phyloP scores from a whole-genome alignment of 805 yeast genomes.

The Wickerhamiella lipophila region DNA sequence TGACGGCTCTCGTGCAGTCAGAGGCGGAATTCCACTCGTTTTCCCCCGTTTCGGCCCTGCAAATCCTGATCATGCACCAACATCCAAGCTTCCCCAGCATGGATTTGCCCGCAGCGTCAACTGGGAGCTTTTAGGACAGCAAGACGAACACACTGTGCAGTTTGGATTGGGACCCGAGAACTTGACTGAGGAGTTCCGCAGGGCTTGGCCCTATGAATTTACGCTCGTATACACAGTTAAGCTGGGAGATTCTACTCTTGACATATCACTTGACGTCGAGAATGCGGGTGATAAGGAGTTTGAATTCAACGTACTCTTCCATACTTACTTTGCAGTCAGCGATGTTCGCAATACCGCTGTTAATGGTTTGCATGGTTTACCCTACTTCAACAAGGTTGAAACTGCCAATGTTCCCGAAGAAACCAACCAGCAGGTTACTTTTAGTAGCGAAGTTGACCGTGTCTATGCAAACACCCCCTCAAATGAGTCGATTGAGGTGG shows the following conservation, averaged over 20 bases:
- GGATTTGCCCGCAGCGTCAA: slow-evolving; percentile 84
- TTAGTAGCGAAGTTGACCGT: slow-evolving; percentile 60
- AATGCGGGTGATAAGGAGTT: slow-evolving; percentile 54
- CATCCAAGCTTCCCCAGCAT: slow-evolving; percentile 72
- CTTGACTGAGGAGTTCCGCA: slow-evolving; percentile 47
- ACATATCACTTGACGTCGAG: slow-evolving; percentile 58
- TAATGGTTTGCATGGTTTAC: slow-evolving; percentile 61
- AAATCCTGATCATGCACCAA: slow-evolving; percentile 26
- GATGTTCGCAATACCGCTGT: slow-evolving; percentile 72
- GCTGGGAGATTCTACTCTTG: slow-evolving; percentile 36
- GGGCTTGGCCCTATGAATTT: slow-evolving; percentile 62
- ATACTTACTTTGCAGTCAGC: slow-evolving; percentile 63
- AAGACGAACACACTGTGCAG: slow-evolving; percentile 57
- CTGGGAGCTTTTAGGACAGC: slow-evolving; percentile 93
- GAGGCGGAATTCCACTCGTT: slow-evolving; percentile 95
- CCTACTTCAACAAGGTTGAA: slow-evolving; percentile 65
- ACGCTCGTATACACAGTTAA: slow-evolving; percentile 59
- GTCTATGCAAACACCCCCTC: slow-evolving; percentile 50
- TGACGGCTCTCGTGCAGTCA: slow-evolving; percentile 86
- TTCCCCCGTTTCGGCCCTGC: slow-evolving; percentile 75
- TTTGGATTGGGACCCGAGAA: slow-evolving; percentile 84
- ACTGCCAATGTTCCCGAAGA: slow-evolving; percentile 31
- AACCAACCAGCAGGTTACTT: slow-evolving; percentile 20
- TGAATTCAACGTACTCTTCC: slow-evolving; percentile 91
- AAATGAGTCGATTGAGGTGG: slow-evolving; percentile 52